Evolutionary conservation across 345 rosid genomes (phyloP).

Genomic region (Heritiera fomes): DNA sequence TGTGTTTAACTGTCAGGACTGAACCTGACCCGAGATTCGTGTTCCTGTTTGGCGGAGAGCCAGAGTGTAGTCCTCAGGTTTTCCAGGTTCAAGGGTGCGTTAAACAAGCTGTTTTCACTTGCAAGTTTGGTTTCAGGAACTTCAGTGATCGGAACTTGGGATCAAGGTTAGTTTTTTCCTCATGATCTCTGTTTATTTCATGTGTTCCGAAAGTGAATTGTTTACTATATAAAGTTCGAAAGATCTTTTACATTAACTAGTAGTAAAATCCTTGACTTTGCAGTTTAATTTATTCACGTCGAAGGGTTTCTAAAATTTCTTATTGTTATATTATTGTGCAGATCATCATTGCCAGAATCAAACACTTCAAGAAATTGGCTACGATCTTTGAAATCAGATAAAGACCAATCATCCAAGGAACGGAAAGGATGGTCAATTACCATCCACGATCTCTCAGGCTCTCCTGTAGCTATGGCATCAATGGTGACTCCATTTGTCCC

Average conservation of each 20-base stretch:
- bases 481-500: constrained; percentile 98
- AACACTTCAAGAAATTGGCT: constrained; percentile 51
- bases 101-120: constrained; percentile 89
- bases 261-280: not conserved
- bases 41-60: constrained; percentile 83
- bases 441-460: constrained; percentile 93
- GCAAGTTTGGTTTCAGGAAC: constrained; percentile 80
- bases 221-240: too few species aligned
- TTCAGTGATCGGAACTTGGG: constrained; percentile 56
- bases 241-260: not conserved
- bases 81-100: constrained; percentile 86
- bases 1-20: constrained; percentile 54
- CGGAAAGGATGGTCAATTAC: constrained; percentile 94
- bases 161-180: constrained; percentile 48
- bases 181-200: too few species aligned
- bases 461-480: constrained; percentile 95
- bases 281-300: not conserved
- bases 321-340: constrained; percentile 28
- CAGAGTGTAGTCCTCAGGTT: constrained; percentile 96
- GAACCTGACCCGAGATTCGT: constrained; percentile 94
- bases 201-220: not conserved
- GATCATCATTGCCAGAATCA: constrained; percentile 55
- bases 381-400: constrained; percentile 48
- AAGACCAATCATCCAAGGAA: constrained; percentile 60
- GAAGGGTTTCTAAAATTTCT: not conserved